Conservation (phyloP, 1,139 yeast genomes). For the Diutina ranongensis region DNA sequence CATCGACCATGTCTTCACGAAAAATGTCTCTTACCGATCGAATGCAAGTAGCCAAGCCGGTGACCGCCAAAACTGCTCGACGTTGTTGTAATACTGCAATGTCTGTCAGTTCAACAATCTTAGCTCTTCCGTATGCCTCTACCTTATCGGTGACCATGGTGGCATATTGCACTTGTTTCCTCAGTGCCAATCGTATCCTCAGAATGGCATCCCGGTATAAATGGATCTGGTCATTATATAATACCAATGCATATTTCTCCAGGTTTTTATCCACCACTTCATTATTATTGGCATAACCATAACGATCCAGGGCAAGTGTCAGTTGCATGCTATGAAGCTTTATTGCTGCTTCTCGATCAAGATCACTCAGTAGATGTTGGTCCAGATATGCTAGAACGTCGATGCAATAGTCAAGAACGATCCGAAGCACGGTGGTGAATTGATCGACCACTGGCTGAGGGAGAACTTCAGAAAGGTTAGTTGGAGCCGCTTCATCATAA, state of each 20-base stretch:
- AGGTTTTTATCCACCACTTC: constrained; percentile 19
- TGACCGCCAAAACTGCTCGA: constrained; percentile 40
- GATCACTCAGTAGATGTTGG: neutral
- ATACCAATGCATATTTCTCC: constrained; percentile 41
- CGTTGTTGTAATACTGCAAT: constrained; percentile 38
- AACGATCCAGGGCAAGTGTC: constrained; percentile 21
- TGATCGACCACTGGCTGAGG: constrained; percentile 25
- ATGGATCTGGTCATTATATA: constrained; percentile 73
- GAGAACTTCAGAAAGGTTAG: constrained; percentile 19
- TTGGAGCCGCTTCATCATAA: constrained; percentile 7
- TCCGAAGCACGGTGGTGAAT: constrained; percentile 35
- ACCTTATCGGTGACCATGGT: constrained; percentile 60
- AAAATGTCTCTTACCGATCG: constrained; percentile 59
- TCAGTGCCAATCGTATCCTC: constrained; percentile 52
- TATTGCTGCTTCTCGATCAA: neutral
- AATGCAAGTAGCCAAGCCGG: constrained; percentile 59
- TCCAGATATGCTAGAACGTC: constrained; percentile 40
- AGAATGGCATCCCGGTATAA: constrained; percentile 68
- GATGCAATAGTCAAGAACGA: constrained; percentile 59
- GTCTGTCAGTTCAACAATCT: constrained; percentile 47
- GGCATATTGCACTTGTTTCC: constrained; percentile 57
- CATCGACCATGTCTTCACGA: constrained; percentile 75
- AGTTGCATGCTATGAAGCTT: neutral
- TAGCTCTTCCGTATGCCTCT: constrained; percentile 57
- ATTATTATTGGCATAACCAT: constrained; percentile 25